These are phyloP conservation scores for Pythium aristosporum DNA, from an alignment of 352 stramenopile genomes.

Conservation along the genomic window DNA sequence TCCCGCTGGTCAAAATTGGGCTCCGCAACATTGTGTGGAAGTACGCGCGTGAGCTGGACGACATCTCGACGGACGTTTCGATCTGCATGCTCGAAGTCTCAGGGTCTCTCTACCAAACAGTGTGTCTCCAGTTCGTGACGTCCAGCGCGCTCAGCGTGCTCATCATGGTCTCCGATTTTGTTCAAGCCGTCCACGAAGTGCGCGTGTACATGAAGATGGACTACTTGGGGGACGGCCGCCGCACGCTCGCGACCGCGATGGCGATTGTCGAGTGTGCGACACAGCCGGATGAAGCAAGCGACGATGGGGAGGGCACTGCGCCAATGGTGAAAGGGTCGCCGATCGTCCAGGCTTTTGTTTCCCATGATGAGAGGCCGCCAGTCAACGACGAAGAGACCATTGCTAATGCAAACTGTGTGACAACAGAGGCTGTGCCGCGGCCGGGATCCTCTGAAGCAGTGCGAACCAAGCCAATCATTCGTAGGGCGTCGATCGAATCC, in stretches of 20 bases:
- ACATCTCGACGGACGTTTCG: constrained; percentile 43
- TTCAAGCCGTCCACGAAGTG: constrained; percentile 23
- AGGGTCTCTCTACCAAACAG: constrained; percentile 31
- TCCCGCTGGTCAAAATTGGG: constrained; percentile 29
- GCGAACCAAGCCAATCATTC: no score
- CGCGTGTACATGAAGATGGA: constrained; percentile 9
- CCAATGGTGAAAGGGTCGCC: not conserved
- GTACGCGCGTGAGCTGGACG: constrained; percentile 32
- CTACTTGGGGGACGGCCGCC: constrained; percentile 16
- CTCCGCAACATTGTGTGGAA: constrained; percentile 32
- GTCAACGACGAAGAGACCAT: no score
- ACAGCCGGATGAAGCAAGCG: no score
- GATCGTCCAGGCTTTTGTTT: no score
- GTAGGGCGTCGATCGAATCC: no score
- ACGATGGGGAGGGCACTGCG: not conserved
- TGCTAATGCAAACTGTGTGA: no score
- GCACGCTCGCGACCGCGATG: constrained; percentile 11
- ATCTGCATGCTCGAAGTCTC: constrained; percentile 43
- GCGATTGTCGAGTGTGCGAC: constrained; percentile 21
- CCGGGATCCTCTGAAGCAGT: no score
- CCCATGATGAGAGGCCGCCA: no score
- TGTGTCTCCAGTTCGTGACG: constrained; percentile 28
- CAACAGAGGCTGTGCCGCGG: no score
- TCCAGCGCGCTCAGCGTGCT: constrained; percentile 11
- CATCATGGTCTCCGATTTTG: constrained; percentile 19